phyloP scores from a whole-genome alignment of 2,329 filamentous ascomycete genomes.

The Dendryphion nanum region DNA sequence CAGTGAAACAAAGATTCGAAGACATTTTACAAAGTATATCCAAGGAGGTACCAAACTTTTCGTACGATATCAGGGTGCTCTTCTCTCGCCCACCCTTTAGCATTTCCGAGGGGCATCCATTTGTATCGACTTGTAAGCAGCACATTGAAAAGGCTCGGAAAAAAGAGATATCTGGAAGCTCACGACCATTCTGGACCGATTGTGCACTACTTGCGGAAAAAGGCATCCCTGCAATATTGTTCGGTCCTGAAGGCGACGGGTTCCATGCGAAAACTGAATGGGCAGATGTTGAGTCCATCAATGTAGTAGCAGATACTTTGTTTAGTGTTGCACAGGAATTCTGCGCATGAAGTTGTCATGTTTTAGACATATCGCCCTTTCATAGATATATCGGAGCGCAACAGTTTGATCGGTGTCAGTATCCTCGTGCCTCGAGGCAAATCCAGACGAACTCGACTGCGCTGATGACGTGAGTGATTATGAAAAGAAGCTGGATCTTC shows the following conservation, averaged over 20 bases:
- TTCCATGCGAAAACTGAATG: conserved; percentile 53
- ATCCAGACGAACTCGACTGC: too few species aligned
- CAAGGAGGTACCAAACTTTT: conserved; percentile 40
- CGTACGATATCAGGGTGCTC: conserved; percentile 40
- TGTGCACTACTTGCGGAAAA: conserved; percentile 47
- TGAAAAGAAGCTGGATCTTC: too few species aligned
- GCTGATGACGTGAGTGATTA: too few species aligned
- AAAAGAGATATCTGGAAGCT: conserved; percentile 16
- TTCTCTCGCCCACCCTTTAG: conserved; percentile 46
- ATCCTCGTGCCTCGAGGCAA: too few species aligned
- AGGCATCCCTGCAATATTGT: conserved; percentile 50
- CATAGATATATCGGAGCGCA: too few species aligned
- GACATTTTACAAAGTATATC: not conserved
- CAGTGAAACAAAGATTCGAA: conserved; percentile 26
- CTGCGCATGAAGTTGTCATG: too few species aligned
- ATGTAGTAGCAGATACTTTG: not conserved
- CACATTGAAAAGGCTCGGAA: not conserved
- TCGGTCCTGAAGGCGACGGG: conserved; percentile 50
- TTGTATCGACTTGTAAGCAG: conserved; percentile 17
- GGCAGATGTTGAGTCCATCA: conserved; percentile 42
- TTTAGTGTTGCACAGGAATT: not conserved
- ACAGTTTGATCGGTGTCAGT: too few species aligned
- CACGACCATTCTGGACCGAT: conserved; percentile 49
- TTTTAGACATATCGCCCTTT: too few species aligned
- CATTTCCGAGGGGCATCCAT: conserved; percentile 42